Evolutionary conservation across 805 yeast species (phyloP).

Genomic region (Nakazawaea ernobii): DNA sequence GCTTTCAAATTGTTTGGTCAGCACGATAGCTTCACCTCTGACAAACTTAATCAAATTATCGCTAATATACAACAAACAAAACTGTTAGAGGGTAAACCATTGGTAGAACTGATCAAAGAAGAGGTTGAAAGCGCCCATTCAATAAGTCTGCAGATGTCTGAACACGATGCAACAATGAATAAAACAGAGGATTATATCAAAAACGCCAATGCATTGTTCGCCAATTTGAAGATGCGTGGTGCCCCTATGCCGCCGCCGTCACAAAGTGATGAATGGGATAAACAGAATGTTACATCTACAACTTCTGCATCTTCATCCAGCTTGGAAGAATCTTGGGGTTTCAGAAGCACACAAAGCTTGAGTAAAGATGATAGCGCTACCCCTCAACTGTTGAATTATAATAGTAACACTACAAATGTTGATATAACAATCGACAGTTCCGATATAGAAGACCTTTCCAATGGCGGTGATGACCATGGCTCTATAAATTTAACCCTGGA

Average conservation of each 20-base stretch:
- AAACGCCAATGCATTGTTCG: conserved; percentile 17
- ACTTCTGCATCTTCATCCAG: neutral
- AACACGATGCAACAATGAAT: neutral
- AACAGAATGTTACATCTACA: neutral
- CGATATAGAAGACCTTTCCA: too few relatives aligned
- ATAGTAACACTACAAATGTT: neutral
- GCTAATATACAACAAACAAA: conserved; percentile 4
- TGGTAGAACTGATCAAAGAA: neutral
- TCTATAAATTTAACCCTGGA: too few relatives aligned
- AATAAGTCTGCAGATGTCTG: neutral
- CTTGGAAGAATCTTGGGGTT: conserved; percentile 1
- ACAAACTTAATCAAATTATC: conserved; percentile 9
- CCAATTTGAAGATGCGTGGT: conserved; percentile 6
- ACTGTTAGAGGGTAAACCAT: neutral
- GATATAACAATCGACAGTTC: neutral
- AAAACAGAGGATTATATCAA: conserved; percentile 17
- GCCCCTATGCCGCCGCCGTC: neutral
- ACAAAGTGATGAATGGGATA: neutral
- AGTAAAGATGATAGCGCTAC: too few relatives aligned
- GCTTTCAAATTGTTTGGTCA: conserved; percentile 10
- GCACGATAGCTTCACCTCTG: conserved; percentile 9
- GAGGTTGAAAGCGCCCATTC: neutral
- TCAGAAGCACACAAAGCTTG: neutral
- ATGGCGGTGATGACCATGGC: too few relatives aligned
- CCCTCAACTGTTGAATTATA: neutral